phyloP scores from a whole-genome alignment of 1,284 basidiomycete species.

The Tilletia setariae region DNA sequence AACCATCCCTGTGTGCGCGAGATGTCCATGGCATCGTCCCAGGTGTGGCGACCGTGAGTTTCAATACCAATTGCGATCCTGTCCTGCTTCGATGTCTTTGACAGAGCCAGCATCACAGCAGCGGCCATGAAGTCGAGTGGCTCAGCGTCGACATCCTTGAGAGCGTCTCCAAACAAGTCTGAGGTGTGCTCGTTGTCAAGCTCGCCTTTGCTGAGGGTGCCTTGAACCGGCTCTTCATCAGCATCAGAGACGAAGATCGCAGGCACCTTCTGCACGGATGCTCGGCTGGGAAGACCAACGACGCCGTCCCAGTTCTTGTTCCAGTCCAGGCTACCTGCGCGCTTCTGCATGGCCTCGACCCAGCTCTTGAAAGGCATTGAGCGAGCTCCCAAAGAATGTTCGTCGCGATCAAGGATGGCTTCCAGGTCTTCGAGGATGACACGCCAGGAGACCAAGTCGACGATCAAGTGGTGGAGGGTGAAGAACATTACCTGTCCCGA shows the following conservation, averaged over 20 bases:
- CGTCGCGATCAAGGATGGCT: background rate
- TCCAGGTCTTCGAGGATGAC: background rate
- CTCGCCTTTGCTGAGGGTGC: background rate
- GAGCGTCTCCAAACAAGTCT: background rate
- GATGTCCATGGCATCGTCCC: background rate
- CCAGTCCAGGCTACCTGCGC: background rate
- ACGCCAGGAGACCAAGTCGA: constrained; percentile 2
- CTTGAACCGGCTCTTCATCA: background rate
- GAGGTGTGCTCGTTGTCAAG: background rate
- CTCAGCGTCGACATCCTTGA: background rate
- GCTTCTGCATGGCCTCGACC: background rate
- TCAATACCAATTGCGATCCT: background rate
- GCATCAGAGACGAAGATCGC: background rate
- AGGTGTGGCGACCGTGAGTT: background rate
- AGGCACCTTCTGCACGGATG: background rate
- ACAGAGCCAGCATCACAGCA: background rate
- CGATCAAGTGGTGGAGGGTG: background rate
- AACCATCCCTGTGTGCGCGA: background rate
- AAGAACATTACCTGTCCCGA: background rate
- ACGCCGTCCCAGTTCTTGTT: background rate
- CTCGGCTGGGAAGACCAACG: background rate
- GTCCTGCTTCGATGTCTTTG: background rate
- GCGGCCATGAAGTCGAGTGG: background rate
- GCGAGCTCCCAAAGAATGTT: background rate
- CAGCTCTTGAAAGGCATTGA: background rate